Base-by-base conservation (phyloP, 352 stramenopile species). In the Peronospora belbahrii region DNA sequence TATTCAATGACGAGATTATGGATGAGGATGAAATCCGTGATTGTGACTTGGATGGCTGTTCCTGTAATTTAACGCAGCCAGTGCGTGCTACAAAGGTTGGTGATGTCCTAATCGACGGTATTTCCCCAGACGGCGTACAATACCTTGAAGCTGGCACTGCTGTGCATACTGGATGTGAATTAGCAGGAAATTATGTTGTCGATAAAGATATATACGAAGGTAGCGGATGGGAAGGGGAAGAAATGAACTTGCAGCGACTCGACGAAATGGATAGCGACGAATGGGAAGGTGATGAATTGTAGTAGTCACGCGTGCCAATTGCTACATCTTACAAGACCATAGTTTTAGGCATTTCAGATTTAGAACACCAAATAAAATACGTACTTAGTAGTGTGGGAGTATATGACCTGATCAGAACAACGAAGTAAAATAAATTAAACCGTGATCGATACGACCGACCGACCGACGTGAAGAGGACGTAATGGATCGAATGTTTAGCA, bases 1-100 rank as follows among this genome's bases (percentile, higher is more conserved):
- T 88, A 8, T 85, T 88, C 50, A 88, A 88, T 52, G 77, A 88
- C 57, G 70, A 86, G 55, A 77, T 88, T 36, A 61, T 84, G 42
- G 65, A 78, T 10, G 74, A 88, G 13, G 57, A 81, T 20, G 74
- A 79, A 22, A 65, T 74, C 20, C 55, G 62, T 25, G 65, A 83
- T 14, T 69, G 59, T 23, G 77, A 88, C 40, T 61, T 85, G 6
- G 77, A 88, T 42, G 63, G 80, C 8, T 81, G 82, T 41, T 78
- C 74, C 18, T 88, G 77, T 59, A 59, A 70, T 22, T 82, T 62
- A 34, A 61, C 65, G 34, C 53, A 67, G 24, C 52, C 59, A n/a
- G 63, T 74, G 22, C 77, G 74, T 30, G 74, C 71, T 2, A 86
- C 74, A 15, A 86, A 88, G 44, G 70, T 88, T 13, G 77, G 77